These are phyloP conservation scores for Annona squamosa DNA, from an alignment of 164 flowering plant species.

Conservation along the genomic window DNA sequence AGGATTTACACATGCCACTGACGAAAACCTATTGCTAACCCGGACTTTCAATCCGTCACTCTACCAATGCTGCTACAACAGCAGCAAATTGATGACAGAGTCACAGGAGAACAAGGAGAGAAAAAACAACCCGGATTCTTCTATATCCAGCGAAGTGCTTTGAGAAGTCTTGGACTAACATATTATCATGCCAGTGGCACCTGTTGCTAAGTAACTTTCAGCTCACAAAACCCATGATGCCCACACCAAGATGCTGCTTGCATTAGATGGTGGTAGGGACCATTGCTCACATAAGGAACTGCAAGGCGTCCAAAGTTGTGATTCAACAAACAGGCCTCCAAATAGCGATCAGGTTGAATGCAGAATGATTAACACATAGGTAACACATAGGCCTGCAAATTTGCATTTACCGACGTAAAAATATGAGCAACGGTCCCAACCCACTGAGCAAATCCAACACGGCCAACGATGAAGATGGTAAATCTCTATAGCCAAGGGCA, in stretches of 20 bases:
- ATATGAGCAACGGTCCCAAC: background rate
- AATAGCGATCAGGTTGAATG: background rate
- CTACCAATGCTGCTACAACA: background rate
- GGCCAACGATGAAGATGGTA: background rate
- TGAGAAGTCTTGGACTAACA: background rate
- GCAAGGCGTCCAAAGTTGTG: background rate
- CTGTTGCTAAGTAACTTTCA: background rate
- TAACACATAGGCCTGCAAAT: background rate
- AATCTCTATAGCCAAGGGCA: background rate
- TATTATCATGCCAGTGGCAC: background rate
- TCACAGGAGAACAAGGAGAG: background rate
- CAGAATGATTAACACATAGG: background rate
- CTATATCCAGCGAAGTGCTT: background rate
- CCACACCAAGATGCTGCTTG: background rate
- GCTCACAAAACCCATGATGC: background rate
- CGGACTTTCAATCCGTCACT: background rate
- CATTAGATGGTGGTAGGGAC: background rate
- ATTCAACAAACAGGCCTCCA: background rate
- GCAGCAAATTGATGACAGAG: background rate
- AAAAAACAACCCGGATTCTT: background rate
- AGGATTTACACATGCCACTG: background rate
- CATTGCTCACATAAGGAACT: background rate
- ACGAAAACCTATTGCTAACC: background rate
- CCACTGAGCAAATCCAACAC: background rate
- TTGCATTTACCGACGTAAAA: background rate